Base-by-base conservation (phyloP, 495 filamentous ascomycete species). In the Aspergillus sparsus region DNA sequence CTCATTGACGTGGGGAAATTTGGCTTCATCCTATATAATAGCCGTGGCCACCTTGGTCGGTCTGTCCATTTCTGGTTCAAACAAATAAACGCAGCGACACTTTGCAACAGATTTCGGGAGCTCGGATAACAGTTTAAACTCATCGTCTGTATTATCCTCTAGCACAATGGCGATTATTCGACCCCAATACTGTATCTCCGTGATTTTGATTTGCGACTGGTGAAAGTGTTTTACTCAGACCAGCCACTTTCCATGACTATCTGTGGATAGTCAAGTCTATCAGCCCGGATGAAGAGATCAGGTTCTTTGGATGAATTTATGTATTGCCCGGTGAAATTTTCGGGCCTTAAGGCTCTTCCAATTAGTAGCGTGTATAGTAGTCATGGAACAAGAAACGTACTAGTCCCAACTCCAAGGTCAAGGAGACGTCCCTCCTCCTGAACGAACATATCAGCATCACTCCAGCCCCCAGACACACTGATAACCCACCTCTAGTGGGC, bases 401-500 rank as follows among this genome's bases (percentile, higher is more conserved):
- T 45, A 5, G 53, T 56, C 13, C 53, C 53, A 6, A 56, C 53
- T 2, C 53, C 53, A 13, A 56, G 11, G 39, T 56, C 39, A 13
- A 56, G 6, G 37, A 56, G 53, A 27, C 18, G 9, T 10, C 42
- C 8, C 16, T 46, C 53, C 5, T 44, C 16, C 10, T 32, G 35
- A n/a, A 7, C 44, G 1, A 21, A 10, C 9, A 55, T 11, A 6
- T 21, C 16, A 13, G 3, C n/a, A 13, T 5, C 21, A 6, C 6
- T 31, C 53, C 37, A 56, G 6, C 13, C 16, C 7, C 8, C 2
- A 32, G 8, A 33, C 10, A 21, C 37, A 7, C 15, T 10, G 16
- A 3, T 34, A n/a, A 56, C 11, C 53, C 53, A 56, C 34, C 53
- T 56, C 21, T 56, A 41, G 39, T 56, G 53, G 13, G 46, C 53